Base-by-base conservation (phyloP, 805 yeast genomes). In the Suhomyces sp. region DNA sequence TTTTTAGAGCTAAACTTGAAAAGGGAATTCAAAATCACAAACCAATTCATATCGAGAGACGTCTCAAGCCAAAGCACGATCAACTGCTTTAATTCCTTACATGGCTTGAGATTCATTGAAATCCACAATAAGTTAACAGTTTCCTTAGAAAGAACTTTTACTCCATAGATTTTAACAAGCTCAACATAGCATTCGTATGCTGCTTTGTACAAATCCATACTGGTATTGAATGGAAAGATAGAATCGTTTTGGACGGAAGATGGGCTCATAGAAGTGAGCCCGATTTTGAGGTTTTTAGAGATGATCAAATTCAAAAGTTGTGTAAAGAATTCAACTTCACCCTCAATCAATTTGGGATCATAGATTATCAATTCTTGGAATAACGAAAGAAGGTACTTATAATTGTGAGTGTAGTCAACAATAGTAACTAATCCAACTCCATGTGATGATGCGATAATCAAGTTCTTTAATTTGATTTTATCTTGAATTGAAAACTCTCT, bases 61-160 rank as follows among this genome's bases (percentile, higher is more conserved):
- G 75, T 68, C 12, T 74, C 77, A 28, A 84, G 55, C 91, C 93
- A 85, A 12, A 76, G 70, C 11, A 50, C 54, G 9, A 85, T 65
- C 31, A 83, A 60, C 3, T 60, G 55, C 19, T 64, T 53, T 13
- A 83, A 52, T 6, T 67, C 69, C 1, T 43, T 45, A 27, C 78
- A 74, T 2, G 61, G 60, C 70, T 79, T 43, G 64, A 71, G 22
- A 68, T 66, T 63, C 65, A 68, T 61, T 7, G 68, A 76, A 6
- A 77, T 63, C 93, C 93, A 86, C 5, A 82, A 59, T 18, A 75
- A 62, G 27, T 64, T 70, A 25, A 78, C 79, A 5, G 79, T 52
- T 2, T 68, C 70, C 10, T 61, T 55, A 2, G 61, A 51, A 37
- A 81, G 68, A 1, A 73, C 51, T 3, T 58, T 56, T 12, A 74